Percentiles rank a stretch among this genome's conserved stretches.
phyloP scores from a whole-genome alignment of 768 basidiomycete genomes.

The Boletus patriciae region DNA sequence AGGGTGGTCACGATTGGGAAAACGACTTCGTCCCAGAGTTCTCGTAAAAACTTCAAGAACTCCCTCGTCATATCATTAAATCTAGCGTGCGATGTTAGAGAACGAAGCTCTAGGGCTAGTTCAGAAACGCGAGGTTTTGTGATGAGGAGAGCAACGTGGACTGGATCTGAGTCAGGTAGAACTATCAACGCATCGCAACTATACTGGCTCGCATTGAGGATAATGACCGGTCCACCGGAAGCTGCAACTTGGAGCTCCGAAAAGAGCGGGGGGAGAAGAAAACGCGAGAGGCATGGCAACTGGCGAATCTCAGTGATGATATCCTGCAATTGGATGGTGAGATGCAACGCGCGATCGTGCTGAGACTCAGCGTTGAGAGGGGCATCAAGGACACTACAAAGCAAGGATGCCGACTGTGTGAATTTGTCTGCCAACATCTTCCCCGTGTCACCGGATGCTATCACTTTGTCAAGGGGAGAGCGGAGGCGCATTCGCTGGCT shows the following conservation, averaged over 20 bases:
- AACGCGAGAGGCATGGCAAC: constrained; percentile 23
- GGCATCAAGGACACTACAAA: not conserved
- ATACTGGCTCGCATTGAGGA: constrained; percentile 32
- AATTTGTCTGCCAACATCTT: not conserved
- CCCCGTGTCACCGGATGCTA: not conserved
- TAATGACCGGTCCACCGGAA: constrained; percentile 27
- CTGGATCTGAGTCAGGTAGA: not conserved
- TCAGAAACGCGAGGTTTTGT: not conserved
- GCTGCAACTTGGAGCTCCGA: constrained; percentile 17
- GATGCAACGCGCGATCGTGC: not conserved
- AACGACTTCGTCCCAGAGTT: constrained; percentile 20
- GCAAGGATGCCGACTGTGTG: not conserved
- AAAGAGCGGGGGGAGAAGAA: constrained; percentile 22
- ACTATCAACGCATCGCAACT: constrained; percentile 39
- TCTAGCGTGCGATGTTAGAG: not conserved
- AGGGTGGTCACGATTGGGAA: constrained; percentile 11
- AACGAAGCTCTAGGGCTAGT: not conserved
- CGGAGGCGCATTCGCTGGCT: constrained; percentile 15
- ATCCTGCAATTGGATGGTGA: not conserved
- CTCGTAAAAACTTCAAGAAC: not conserved
- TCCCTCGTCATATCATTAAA: not conserved
- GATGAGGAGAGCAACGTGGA: not conserved
- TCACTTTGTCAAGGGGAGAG: constrained; percentile 2
- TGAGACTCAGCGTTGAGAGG: not conserved
- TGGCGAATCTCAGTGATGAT: constrained; percentile 18